Conservation (phyloP, 148 eudicot genomes). For the Rhododendron griersonianum region DNA sequence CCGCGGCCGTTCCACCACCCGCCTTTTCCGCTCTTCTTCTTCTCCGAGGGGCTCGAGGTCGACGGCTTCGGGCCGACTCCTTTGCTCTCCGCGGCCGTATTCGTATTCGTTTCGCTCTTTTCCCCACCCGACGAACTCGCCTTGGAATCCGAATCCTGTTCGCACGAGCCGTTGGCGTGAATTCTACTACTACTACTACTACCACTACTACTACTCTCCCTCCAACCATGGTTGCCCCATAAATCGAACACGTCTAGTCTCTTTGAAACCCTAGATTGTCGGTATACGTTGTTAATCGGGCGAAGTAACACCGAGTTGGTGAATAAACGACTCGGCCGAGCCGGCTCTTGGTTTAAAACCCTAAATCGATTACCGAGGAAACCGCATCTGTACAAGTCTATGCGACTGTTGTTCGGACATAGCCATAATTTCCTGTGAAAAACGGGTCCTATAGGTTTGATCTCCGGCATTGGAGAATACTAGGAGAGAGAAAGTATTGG, state of each 20-base stretch:
- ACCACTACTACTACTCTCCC: background rate
- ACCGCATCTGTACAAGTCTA: slow-evolving; percentile 30
- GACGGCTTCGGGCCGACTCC: slow-evolving; percentile 25
- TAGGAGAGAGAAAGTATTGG: background rate
- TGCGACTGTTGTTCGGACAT: slow-evolving; percentile 29
- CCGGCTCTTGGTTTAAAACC: slow-evolving; percentile 24
- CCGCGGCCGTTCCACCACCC: slow-evolving; percentile 43
- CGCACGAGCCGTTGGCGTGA: slow-evolving; percentile 50
- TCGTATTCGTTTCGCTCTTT: slow-evolving; percentile 21
- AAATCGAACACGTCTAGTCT: slow-evolving; percentile 12
- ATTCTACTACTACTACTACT: slow-evolving; percentile 8
- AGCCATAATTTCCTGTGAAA: slow-evolving; percentile 40
- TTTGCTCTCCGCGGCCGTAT: slow-evolving; percentile 31
- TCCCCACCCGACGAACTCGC: slow-evolving; percentile 17
- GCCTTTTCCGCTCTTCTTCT: slow-evolving; percentile 51
- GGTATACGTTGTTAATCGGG: slow-evolving; percentile 15
- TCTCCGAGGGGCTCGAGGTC: slow-evolving; percentile 27
- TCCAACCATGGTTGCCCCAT: slow-evolving; percentile 5
- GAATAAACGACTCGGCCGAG: background rate
- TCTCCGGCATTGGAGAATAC: slow-evolving; percentile 35
- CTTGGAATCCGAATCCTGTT: slow-evolving; percentile 53
- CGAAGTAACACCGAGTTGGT: slow-evolving; percentile 22
- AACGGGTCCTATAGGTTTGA: slow-evolving; percentile 33
- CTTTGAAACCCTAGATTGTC: slow-evolving; percentile 37
- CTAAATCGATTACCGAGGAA: slow-evolving; percentile 33